Conservation (phyloP, 495 filamentous ascomycete species). For the Aspergillus asperescens region DNA sequence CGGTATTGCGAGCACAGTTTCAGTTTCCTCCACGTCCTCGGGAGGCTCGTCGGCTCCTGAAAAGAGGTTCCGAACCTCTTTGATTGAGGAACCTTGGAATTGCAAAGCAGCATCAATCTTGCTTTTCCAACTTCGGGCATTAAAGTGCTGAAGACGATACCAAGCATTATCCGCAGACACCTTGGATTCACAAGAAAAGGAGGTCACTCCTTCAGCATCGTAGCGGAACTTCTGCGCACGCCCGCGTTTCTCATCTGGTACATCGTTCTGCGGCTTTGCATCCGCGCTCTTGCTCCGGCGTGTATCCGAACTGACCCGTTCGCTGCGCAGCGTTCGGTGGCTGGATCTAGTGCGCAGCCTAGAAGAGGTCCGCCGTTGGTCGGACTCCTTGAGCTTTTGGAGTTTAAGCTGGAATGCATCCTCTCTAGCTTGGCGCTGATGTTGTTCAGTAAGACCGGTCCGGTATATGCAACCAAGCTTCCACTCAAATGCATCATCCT, state of each 20-base stretch:
- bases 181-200: slow-evolving; percentile 61
- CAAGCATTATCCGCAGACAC: slow-evolving; percentile 69
- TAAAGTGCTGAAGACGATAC: slow-evolving; percentile 68
- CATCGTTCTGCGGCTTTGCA: slow-evolving; percentile 31
- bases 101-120: slow-evolving; percentile 74
- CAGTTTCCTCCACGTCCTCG: slow-evolving; percentile 72
- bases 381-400: slow-evolving; percentile 69
- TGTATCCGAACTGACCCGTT: slow-evolving; percentile 39
- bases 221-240: slow-evolving; percentile 60
- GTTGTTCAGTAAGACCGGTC: slow-evolving; percentile 78
- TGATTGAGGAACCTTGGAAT: slow-evolving; percentile 65
- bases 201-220: slow-evolving; percentile 67
- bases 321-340: slow-evolving; percentile 40
- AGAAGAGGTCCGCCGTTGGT: slow-evolving; percentile 48
- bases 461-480: slow-evolving; percentile 91
- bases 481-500: slow-evolving; percentile 97
- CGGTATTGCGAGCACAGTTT: slow-evolving; percentile 81
- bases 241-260: slow-evolving; percentile 21
- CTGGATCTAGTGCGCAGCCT: slow-evolving; percentile 50
- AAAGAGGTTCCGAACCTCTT: slow-evolving; percentile 73
- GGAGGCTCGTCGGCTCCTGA: slow-evolving; percentile 79
- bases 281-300: slow-evolving; percentile 53
- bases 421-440: slow-evolving; percentile 80
- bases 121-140: slow-evolving; percentile 87
- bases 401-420: slow-evolving; percentile 84